Conservation (phyloP, 768 basidiomycete species). For the Tulasnella sp. region DNA sequence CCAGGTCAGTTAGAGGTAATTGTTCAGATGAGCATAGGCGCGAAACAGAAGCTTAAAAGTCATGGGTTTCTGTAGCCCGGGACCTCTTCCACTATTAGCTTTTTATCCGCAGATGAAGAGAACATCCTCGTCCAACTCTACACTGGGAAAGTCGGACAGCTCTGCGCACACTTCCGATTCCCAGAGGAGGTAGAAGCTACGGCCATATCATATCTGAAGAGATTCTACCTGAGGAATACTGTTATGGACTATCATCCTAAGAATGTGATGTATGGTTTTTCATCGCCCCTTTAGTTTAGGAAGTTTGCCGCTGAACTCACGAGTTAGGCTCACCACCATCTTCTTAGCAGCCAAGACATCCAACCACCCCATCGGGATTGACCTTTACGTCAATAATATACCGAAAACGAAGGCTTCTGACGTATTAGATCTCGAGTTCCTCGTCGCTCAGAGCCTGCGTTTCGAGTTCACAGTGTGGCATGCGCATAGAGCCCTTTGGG, state of each 20-base stretch:
- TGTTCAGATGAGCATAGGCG: constrained; percentile 19
- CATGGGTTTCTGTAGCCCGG: constrained; percentile 40
- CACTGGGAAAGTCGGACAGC: constrained; percentile 68
- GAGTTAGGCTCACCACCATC: constrained; percentile 75
- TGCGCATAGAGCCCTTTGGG: constrained; percentile 78
- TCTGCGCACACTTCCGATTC: constrained; percentile 77
- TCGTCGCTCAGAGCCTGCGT: constrained; percentile 84
- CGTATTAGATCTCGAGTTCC: constrained; percentile 88
- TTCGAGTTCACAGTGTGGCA: constrained; percentile 96
- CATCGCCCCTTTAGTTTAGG: not conserved
- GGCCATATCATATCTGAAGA: constrained; percentile 81
- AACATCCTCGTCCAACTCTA: constrained; percentile 81
- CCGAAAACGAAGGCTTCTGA: constrained; percentile 71
- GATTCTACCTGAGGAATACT: constrained; percentile 95
- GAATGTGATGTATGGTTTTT: constrained; percentile 74
- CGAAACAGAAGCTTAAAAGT: constrained; percentile 22
- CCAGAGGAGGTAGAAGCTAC: constrained; percentile 91
- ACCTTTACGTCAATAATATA: constrained; percentile 71
- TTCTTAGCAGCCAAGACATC: constrained; percentile 96
- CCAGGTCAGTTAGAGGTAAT: constrained; percentile 41
- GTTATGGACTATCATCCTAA: constrained; percentile 99
- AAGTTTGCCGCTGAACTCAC: constrained; percentile 9
- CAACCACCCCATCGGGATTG: constrained; percentile 84
- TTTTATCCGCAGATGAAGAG: constrained; percentile 75
- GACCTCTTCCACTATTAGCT: constrained; percentile 59